Evolutionary conservation across 768 basidiomycete genomes (phyloP), one percentile per base, ranked within the genome.

Genomic region (Gloeostereum incarnatum): DNA sequence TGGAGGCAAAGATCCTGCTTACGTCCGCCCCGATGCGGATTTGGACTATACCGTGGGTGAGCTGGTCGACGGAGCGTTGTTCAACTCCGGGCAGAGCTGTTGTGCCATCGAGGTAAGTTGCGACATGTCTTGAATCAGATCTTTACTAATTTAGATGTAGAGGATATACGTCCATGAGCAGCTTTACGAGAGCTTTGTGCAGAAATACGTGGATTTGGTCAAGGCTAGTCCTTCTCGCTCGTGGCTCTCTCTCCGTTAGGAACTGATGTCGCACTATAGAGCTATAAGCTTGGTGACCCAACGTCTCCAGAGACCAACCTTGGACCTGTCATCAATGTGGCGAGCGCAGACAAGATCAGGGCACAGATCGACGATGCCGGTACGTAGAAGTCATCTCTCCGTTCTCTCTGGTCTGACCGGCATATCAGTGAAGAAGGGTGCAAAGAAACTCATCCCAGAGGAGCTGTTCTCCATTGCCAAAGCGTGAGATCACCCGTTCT

Each of bases 1-100:
- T 11, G 96, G 96, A 2, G 96, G 96, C 1, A 98, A 99, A 58
- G 96, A 99, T 52, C 91, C 96, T 2, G 96, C 94, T 2, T 99
- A 97, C 52, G 92, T 99, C 5, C 67, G 91, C 17, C 61, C 73
- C 2, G 94, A 97, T 56, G 90, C 85, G 0, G 78, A 96, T 58
- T 51, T 96, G 1, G 73, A 75, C 8, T 97, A 84, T 50, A 83
- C 91, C 0, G 81, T 78, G 9, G 71, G 75, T 17, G 83, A 97
- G 50, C 73, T 98, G 3, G 92, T 92, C 2, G 96, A 99, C 58
- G 94, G 92, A 82, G 47, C 11, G 17, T 16, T 17, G 14, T 19
- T 6, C 22, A 98, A 98, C 59, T 92, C 93, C 11, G 96, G 96
- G 1, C 96, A 99, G 60, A 93, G 90, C 46, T 98, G 94, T 58